Conservation (phyloP, 148 eudicot genomes). For the Cornus kousa region DNA sequence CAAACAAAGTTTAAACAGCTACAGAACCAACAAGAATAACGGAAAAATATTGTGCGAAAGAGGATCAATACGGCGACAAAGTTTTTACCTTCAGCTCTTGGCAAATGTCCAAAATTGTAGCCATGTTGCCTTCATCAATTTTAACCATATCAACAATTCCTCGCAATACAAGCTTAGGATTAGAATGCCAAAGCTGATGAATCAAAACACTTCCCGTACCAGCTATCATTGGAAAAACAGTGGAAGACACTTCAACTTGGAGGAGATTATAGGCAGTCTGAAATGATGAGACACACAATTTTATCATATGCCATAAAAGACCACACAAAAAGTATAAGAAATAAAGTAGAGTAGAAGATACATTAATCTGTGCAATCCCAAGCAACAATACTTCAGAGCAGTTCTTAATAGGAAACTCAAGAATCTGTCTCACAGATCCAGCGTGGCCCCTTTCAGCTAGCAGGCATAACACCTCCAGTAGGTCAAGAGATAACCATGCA, state of each 20-base stretch:
- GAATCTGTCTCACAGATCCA: conserved; percentile 1
- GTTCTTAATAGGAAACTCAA: conserved; percentile 3
- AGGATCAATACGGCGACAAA: not conserved
- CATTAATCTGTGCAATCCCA: conserved; percentile 15
- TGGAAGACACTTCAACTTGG: conserved; percentile 7
- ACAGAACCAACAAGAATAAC: not conserved
- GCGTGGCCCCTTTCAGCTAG: conserved; percentile 15
- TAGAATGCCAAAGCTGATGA: conserved; percentile 10
- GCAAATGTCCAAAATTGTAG: conserved; percentile 10
- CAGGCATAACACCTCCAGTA: conserved; percentile 9
- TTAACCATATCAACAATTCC: not conserved
- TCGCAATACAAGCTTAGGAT: conserved; percentile 1
- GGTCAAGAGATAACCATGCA: conserved; percentile 15
- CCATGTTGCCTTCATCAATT: conserved; percentile 5
- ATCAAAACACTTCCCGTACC: not conserved
- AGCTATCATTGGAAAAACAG: conserved; percentile 8
- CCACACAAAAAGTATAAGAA: not conserved
- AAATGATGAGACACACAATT: not conserved
- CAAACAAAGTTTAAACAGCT: not conserved
- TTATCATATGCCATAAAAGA: not conserved
- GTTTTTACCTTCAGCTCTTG: conserved; percentile 14
- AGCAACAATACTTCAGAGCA: conserved; percentile 8
- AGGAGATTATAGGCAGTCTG: conserved; percentile 15
- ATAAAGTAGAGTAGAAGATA: not conserved
- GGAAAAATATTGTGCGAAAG: not conserved